These are phyloP conservation scores for Acer campestre DNA, from an alignment of 345 rosid species.

Conservation along the genomic window DNA sequence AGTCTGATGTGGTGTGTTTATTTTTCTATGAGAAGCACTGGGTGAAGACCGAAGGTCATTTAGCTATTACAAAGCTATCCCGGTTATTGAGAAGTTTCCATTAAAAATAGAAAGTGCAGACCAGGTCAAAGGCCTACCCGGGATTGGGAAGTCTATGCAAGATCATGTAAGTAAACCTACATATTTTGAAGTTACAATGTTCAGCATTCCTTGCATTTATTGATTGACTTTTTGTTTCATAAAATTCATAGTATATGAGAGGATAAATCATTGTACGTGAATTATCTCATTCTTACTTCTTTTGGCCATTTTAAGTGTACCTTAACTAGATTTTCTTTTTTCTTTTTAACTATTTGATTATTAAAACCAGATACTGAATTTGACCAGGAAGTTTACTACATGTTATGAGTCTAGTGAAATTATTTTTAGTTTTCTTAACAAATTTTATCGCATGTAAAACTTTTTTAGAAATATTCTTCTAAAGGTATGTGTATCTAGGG, in stretches of 20 bases:
- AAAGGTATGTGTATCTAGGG: not conserved
- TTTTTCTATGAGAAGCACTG: constrained; percentile 54
- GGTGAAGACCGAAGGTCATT: constrained; percentile 96
- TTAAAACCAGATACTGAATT: not conserved
- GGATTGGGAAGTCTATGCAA: constrained; percentile 93
- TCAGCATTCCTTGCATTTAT: constrained; percentile 10
- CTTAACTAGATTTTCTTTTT: not conserved
- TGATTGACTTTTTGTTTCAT: not conserved
- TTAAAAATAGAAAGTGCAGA: constrained; percentile 80
- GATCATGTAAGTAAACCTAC: constrained; percentile 75
- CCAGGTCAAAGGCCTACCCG: constrained; percentile 79
- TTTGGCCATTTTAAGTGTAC: not conserved
- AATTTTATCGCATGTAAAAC: not conserved
- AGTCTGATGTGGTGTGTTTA: constrained; percentile 19
- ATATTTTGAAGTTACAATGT: not conserved
- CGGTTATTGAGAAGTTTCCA: constrained; percentile 84
- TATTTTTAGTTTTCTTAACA: not conserved
- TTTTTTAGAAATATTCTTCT: not conserved
- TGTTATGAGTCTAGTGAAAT: not conserved
- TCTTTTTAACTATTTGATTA: not conserved
- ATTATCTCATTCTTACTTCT: not conserved
- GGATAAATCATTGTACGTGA: not conserved
- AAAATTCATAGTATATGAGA: not conserved
- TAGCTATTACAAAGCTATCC: constrained; percentile 91
- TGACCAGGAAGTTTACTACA: not conserved